A percentile compares a stretch with the other conserved stretches of the same genome.
These are phyloP conservation scores for Mycena amicta DNA, from an alignment of 768 basidiomycete species.

Conservation along the genomic window DNA sequence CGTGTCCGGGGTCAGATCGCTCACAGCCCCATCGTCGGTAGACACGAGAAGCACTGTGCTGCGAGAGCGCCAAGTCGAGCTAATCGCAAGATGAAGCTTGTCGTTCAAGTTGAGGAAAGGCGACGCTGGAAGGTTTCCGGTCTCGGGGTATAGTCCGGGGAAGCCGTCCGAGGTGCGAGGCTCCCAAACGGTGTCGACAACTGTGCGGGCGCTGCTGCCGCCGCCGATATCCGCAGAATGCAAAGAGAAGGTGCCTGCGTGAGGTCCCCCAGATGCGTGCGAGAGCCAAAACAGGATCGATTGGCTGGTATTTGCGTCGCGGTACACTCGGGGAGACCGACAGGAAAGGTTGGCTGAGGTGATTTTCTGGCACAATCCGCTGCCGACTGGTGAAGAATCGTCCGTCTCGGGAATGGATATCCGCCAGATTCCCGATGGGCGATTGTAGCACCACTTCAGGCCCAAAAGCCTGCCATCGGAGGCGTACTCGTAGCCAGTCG, in stretches of 20 bases:
- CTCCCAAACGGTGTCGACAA: constrained; percentile 48
- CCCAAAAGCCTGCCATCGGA: constrained; percentile 62
- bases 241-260: constrained; percentile 56
- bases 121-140: constrained; percentile 44
- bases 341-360: constrained; percentile 48
- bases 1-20: constrained; percentile 46
- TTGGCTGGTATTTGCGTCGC: constrained; percentile 21
- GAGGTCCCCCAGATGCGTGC: constrained; percentile 57
- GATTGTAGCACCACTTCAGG: constrained; percentile 60
- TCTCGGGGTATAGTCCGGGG: constrained; percentile 61
- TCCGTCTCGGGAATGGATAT: constrained; percentile 28
- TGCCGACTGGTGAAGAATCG: constrained; percentile 16
- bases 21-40: constrained; percentile 40
- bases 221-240: constrained; percentile 44
- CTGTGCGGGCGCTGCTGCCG: constrained; percentile 21
- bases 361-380: constrained; percentile 37
- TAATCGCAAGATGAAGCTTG: constrained; percentile 39
- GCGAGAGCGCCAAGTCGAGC: constrained; percentile 58
- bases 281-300: constrained; percentile 55
- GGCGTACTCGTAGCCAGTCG: constrained; percentile 64
- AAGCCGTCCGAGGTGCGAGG: constrained; percentile 42
- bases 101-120: constrained; percentile 39
- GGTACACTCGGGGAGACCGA: constrained; percentile 60
- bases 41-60: constrained; percentile 52
- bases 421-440: constrained; percentile 59